A percentile compares a stretch with the other conserved stretches of the same genome.
These are phyloP conservation scores for Ceratocystis smalleyi DNA, from an alignment of 2,329 filamentous ascomycete genomes.

Conservation along the genomic window DNA sequence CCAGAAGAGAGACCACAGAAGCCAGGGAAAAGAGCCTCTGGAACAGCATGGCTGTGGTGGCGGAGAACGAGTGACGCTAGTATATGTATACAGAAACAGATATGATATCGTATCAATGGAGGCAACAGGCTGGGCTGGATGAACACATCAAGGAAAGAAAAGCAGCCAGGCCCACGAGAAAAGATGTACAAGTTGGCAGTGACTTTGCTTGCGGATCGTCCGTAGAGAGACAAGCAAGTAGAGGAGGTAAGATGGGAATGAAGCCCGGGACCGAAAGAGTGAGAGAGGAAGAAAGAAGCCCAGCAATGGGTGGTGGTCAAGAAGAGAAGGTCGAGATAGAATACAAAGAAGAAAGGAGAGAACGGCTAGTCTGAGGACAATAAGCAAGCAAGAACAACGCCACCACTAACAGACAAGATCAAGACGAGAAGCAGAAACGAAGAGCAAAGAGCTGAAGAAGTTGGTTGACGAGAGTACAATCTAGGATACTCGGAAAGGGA, in stretches of 20 bases:
- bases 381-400: neutral
- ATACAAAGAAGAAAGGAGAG: neutral
- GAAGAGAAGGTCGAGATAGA: neutral
- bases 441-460: neutral
- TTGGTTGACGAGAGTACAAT: neutral
- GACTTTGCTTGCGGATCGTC: neutral
- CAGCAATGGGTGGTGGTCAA: neutral
- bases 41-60: neutral
- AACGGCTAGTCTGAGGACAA: neutral
- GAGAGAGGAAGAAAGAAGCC: neutral
- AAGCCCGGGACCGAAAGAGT: neutral
- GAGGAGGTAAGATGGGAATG: neutral
- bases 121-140: neutral
- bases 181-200: neutral
- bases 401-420: neutral
- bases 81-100: neutral
- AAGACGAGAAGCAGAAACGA: neutral
- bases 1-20: slow-evolving; percentile 3
- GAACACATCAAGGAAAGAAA: neutral
- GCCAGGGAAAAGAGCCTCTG: slow-evolving; percentile 3
- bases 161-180: neutral
- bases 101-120: neutral
- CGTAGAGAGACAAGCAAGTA: neutral
- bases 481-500: neutral
- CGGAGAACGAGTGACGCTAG: neutral